A percentile compares a stretch with the other conserved stretches of the same genome.
phyloP scores from a whole-genome alignment of 371 early-diverging fungal species.

The Rhizopus delemar region DNA sequence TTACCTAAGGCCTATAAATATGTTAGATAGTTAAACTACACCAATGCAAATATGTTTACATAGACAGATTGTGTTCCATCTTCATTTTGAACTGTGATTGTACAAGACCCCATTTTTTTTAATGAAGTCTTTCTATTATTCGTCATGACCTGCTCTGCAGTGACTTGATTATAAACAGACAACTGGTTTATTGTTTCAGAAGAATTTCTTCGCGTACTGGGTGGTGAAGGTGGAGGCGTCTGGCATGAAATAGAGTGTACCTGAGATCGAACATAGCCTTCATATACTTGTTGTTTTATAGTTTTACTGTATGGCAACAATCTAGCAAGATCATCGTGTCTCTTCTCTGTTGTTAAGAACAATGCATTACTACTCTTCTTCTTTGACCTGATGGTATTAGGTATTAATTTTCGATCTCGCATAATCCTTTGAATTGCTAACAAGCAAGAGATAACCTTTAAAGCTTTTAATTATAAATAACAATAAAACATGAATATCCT shows the following conservation, averaged over 20 bases:
- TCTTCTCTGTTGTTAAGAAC: neutral
- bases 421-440: constrained; percentile 25
- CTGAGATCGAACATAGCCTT: constrained; percentile 20
- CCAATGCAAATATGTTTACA: constrained; percentile 15
- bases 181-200: constrained; percentile 1
- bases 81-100: constrained; percentile 19
- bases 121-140: constrained; percentile 23
- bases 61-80: constrained; percentile 23
- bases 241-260: constrained; percentile 6
- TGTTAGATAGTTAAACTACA: neutral
- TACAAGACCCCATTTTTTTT: constrained; percentile 29
- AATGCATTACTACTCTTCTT: neutral
- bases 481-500: constrained; percentile 1
- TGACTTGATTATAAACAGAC: neutral
- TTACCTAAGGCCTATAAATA: constrained; percentile 74
- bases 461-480: neutral
- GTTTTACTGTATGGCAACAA: neutral
- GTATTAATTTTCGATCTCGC: constrained; percentile 20
- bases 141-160: neutral
- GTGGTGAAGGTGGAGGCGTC: constrained; percentile 1
- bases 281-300: neutral
- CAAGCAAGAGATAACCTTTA: constrained; percentile 19
- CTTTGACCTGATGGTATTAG: neutral
- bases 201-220: neutral
- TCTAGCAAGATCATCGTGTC: neutral